Percentiles rank a stretch among this genome's conserved stretches.
Evolutionary conservation across 768 basidiomycete species (phyloP).

Genomic region (Daedaleopsis sinensis): DNA sequence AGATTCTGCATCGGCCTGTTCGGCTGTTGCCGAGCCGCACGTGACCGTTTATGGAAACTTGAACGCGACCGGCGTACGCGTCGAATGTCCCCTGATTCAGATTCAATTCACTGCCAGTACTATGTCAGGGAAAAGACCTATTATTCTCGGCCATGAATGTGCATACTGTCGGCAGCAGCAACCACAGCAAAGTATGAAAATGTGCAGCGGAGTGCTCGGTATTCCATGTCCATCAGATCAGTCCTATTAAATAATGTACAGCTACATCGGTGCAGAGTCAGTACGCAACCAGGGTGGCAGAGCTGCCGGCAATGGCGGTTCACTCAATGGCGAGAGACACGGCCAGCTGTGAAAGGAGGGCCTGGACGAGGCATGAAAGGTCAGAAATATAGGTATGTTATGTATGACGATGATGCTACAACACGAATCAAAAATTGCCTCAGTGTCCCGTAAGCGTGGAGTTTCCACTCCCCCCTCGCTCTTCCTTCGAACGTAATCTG

Average conservation of each 20-base stretch:
- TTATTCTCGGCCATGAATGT: conserved; percentile 2
- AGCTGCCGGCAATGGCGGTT: background rate
- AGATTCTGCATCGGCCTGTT: background rate
- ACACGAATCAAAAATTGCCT: background rate
- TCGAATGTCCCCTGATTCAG: too few species aligned
- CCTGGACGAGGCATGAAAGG: background rate
- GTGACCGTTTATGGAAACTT: too few species aligned
- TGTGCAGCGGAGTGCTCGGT: conserved; percentile 13
- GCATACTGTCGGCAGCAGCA: conserved; percentile 3
- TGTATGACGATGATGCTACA: background rate
- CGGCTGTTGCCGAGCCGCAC: too few species aligned
- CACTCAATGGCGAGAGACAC: background rate
- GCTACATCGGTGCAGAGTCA: conserved; percentile 12
- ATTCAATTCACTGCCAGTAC: too few species aligned
- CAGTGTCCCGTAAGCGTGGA: background rate
- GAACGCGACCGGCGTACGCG: too few species aligned
- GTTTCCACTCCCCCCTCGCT: conserved; percentile 28
- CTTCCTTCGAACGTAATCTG: conserved; percentile 50
- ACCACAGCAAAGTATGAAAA: conserved; percentile 6
- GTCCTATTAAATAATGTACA: too few species aligned
- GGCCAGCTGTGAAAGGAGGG: background rate
- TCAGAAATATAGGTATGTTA: background rate
- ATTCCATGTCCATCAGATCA: too few species aligned
- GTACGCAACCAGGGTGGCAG: background rate
- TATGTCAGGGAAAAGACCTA: background rate